Conservation (phyloP, 163 green algal species). For the Chlamydomonas reinhardtii region DNA sequence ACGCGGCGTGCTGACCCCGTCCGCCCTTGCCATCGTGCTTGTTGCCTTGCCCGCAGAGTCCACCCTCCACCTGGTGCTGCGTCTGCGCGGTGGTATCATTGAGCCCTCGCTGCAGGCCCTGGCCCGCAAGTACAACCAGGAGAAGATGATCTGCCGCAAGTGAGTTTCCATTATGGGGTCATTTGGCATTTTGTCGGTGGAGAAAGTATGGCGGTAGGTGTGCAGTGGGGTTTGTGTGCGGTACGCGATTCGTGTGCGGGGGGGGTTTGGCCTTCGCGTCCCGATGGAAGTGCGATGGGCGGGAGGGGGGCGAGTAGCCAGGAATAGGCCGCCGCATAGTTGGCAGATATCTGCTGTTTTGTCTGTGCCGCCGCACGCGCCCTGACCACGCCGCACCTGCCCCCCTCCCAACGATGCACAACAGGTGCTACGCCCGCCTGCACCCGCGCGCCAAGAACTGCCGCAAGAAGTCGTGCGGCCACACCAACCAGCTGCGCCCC, state of each 20-base stretch:
- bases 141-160: conserved; percentile 99
- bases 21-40: background rate
- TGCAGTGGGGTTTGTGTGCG: background rate
- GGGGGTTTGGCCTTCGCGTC: too few relatives aligned
- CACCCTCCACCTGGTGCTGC: conserved; percentile 92
- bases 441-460: conserved; percentile 98
- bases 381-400: too few relatives aligned
- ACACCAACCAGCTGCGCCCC: conserved; percentile 94
- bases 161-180: conserved; percentile 63
- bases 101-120: conserved; percentile 98
- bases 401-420: too few relatives aligned
- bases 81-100: conserved; percentile 95
- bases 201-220: too few relatives aligned
- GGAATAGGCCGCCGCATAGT: too few relatives aligned
- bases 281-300: too few relatives aligned
- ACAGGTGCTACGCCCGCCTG: conserved; percentile 98
- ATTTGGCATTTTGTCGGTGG: too few relatives aligned
- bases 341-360: too few relatives aligned
- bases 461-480: conserved; percentile 99
- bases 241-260: too few relatives aligned
- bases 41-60: conserved; percentile 71
- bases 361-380: too few relatives aligned
- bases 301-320: too few relatives aligned
- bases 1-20: background rate
- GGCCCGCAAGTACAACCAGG: conserved; percentile 99